These are phyloP conservation scores for Fusarium camptoceras DNA, from an alignment of 2,329 filamentous ascomycete species.

Conservation along the genomic window DNA sequence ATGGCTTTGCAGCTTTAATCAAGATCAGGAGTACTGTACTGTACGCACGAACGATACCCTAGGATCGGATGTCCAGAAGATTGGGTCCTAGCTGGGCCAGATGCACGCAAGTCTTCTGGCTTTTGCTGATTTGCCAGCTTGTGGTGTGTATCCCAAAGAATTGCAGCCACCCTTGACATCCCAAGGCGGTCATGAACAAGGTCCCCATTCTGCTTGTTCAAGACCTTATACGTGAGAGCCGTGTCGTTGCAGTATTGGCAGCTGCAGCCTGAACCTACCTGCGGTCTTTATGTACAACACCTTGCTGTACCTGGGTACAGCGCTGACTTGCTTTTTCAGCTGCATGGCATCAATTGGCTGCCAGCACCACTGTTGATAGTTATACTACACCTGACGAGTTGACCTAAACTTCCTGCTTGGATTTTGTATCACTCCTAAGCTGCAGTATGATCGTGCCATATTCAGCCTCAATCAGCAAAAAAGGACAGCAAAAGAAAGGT, in stretches of 20 bases:
- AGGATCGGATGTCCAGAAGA: constrained; percentile 28
- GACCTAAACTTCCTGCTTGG: constrained; percentile 16
- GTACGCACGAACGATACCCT: constrained; percentile 14
- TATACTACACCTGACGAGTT: constrained; percentile 15
- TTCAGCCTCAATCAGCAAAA: constrained; percentile 25
- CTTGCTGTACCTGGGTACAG: constrained; percentile 29
- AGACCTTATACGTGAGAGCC: neutral
- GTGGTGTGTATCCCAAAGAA: constrained; percentile 25
- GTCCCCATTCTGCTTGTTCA: constrained; percentile 4
- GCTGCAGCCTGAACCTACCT: constrained; percentile 29
- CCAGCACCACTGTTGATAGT: constrained; percentile 14
- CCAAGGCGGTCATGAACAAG: constrained; percentile 5
- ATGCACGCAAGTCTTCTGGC: constrained; percentile 30
- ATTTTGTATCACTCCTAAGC: constrained; percentile 32
- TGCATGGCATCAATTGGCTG: constrained; percentile 20
- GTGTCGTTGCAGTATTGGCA: constrained; percentile 27
- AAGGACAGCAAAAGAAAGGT: constrained; percentile 21
- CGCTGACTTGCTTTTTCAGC: constrained; percentile 27
- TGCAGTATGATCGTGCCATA: constrained; percentile 30
- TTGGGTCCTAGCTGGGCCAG: constrained; percentile 23
- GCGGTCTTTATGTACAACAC: constrained; percentile 32
- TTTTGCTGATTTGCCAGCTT: constrained; percentile 28
- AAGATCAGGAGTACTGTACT: constrained; percentile 11
- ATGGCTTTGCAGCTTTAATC: constrained; percentile 17
- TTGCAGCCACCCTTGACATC: constrained; percentile 17